Base-by-base conservation (phyloP, 2,329 filamentous ascomycete species). In the Colletotrichum liriopes region DNA sequence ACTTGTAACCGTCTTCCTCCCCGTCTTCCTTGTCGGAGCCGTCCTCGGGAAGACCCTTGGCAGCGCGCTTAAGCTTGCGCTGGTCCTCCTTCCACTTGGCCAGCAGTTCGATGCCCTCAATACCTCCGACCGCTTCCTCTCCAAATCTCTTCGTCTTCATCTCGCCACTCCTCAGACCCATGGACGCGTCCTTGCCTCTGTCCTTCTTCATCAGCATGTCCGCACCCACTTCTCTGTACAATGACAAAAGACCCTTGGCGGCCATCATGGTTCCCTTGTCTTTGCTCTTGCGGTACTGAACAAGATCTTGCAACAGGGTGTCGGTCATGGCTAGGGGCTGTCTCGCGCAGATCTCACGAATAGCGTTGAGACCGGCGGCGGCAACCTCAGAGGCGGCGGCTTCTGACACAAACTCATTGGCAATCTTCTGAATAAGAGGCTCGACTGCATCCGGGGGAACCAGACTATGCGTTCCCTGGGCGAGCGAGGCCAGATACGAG, bases 251-350 rank as follows among this genome's bases (percentile, higher is more conserved):
- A 74, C 96, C 96, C 81, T 96, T 96, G 18, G 96, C 95, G 9
- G 96, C 96, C 96, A 99, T 98, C 90, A 97, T 95, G n/a, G 96
- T 94, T 72, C 96, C 95, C 86, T 98, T 99, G 80, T 99, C 96
- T 81, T 99, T 99, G 80, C 94, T 97, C 86, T 97, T 98, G 73
- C 94, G 91, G 84, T 99, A 98, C 86, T 96, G 93, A 12, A 98
- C 95, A 64, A 99, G 84, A 86, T 99, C 96, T 81, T 99, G 96
- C 39, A 99, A 85, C n/a, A 99, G 84, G 0, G 95, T 98, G 75
- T 98, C 95, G 63, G 91, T 95, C 93, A 99, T 98, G 7, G 95
- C 95, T n/a, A 98, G 86, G 1, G 96, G 96, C 79, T 99, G 96
- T 74, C 96, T 90, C 3, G 92, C 93, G 81, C 96, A 98, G 35